These are phyloP conservation scores for Aleurites moluccanus DNA, from an alignment of 441 rosid genomes.

Conservation along the genomic window DNA sequence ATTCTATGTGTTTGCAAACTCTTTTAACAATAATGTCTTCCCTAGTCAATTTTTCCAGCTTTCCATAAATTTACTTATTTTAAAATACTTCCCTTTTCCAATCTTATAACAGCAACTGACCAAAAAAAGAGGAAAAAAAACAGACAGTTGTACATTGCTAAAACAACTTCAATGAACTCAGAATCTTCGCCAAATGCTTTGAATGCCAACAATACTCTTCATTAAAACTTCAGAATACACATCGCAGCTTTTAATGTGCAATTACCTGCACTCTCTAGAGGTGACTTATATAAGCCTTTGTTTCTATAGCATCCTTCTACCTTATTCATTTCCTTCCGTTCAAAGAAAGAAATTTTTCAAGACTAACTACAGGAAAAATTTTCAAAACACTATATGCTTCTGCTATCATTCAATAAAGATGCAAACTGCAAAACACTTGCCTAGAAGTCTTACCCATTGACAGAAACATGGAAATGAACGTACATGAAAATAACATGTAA, in stretches of 20 bases:
- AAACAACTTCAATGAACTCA: neutral
- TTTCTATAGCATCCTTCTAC: neutral
- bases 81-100: neutral
- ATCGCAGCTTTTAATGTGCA: neutral
- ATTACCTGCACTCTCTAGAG: neutral
- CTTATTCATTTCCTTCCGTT: neutral
- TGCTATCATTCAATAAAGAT: neutral
- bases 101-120: neutral
- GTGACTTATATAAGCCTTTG: neutral
- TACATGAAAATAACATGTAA: neutral
- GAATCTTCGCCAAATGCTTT: neutral
- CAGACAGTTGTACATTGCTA: neutral
- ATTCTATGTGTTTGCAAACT: neutral
- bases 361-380: too few relatives aligned
- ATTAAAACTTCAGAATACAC: neutral
- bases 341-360: neutral
- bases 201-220: neutral
- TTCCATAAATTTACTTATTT: neutral
- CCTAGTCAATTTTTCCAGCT: neutral
- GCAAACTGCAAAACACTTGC: neutral
- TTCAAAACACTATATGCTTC: too few relatives aligned
- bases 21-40: neutral
- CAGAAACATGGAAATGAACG: neutral
- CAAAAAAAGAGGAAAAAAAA: neutral
- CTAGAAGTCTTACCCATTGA: neutral